Evolutionary conservation across 345 rosid genomes (phyloP), one percentile per base, ranked within the genome.

Genomic region (Aquilaria sinensis): DNA sequence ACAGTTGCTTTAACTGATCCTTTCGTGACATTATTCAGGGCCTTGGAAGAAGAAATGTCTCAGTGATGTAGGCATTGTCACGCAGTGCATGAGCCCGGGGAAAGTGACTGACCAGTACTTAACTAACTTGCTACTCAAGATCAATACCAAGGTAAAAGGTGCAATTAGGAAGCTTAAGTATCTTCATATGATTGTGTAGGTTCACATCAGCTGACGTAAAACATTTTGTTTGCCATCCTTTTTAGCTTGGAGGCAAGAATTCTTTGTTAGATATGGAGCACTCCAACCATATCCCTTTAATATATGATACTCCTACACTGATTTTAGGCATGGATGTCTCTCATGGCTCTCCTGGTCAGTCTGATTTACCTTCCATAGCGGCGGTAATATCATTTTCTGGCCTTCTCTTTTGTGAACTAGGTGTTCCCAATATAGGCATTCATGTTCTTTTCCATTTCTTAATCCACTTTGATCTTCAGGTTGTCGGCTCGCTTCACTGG

Each of bases 281-380:
- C 57, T 70, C 84, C 58, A 55, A 64, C 32, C 55, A 49, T 49
- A 73, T 88, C 11, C 95, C 96, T 23, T 60, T 83, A 67, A 76
- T 94, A 67, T 64, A 71, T 67, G 77, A 82, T 61, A 70, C 79
- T 62, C 99, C 97, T 55, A 90, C 97, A 34, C 71, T 94, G 76
- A 94, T 94, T 71, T 74, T 94, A 78, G 99, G 99, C 41, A 90
- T 94, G 95, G 99, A 88, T 80, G 95, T 94, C 62, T 90, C 97
- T 62, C 99, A 88, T 71, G 95, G 97, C 33, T 75, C 97, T 66
- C 92, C 95, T 70, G 97, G 92, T 67, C 80, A 62, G 70, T 76
- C 90, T 34, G 81, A 85, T 78, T 60, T 74, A 60, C 96, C 97
- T 68, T 90, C 95, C 31, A 65, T 88, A 43, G 94, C 90, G 48